Evolutionary conservation across 768 basidiomycete species (phyloP).

Genomic region (Suillus bovinus): DNA sequence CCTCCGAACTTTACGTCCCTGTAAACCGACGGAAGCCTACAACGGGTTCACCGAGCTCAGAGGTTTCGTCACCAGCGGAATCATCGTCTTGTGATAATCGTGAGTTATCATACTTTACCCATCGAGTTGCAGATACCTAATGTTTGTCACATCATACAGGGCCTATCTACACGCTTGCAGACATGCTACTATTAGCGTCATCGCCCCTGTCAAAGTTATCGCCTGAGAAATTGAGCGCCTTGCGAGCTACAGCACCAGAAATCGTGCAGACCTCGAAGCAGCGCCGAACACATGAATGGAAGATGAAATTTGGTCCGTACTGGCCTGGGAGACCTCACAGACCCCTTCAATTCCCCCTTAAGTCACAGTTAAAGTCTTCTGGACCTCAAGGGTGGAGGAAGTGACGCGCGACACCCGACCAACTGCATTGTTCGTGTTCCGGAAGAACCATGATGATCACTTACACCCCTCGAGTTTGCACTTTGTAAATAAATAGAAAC

Average conservation of each 20-base stretch:
- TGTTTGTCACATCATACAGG: background rate
- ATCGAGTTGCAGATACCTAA: background rate
- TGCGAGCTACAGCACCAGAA: constrained; percentile 27
- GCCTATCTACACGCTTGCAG: constrained; percentile 26
- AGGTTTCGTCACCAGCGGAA: constrained; percentile 16
- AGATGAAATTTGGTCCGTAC: constrained; percentile 12
- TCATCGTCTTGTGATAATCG: constrained; percentile 7
- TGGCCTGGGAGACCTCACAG: constrained; percentile 5
- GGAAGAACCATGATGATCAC: background rate
- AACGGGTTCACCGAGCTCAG: constrained; percentile 15
- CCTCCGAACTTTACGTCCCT: constrained; percentile 38
- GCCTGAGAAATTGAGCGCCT: background rate
- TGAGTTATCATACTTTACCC: background rate
- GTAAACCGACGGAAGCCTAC: constrained; percentile 36
- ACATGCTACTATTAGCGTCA: constrained; percentile 24
- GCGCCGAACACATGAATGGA: constrained; percentile 29
- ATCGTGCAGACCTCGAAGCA: constrained; percentile 25
- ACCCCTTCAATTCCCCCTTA: background rate
- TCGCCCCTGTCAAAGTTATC: constrained; percentile 24
- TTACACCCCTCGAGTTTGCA: background rate
- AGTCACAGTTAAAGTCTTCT: background rate
- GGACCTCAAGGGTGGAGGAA: constrained; percentile 22
- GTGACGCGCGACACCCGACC: background rate
- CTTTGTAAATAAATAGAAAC: background rate
- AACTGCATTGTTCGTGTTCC: background rate